Base-by-base conservation (phyloP, 257 asterid species). In the Nicotiana attenuata region DNA sequence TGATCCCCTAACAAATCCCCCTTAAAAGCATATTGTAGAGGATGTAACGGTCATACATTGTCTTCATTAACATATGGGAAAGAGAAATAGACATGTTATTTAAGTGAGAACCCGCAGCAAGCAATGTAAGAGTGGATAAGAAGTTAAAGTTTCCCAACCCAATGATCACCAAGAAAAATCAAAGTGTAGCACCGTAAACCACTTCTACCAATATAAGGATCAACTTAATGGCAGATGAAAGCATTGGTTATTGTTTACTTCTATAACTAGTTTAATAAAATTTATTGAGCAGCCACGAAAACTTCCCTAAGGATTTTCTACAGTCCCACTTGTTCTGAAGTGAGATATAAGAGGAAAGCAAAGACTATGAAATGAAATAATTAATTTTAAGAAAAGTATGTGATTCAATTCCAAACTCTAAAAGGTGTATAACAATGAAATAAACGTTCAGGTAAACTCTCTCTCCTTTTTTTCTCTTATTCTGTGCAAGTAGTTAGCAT, bases 181-280 rank as follows among this genome's bases (percentile, higher is more conserved):
- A 0, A 67, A 19, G 29, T 35, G 5, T 35, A 68, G 78, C 13
- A 45, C 56, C 10, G 8, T 20, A 69, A 68, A 69, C 57, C 57
- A 38, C 45, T 69, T 20, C n/a, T 69, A 41, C 57, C 78, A 41
- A 5, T 20, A 69, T 41, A 69, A 4, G 5, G 33, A 69, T 69
- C 78, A 69, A 20, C 78, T 20, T 45, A 38, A 69, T 11, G 78
- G 31, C 59, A 69, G n/a, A 11, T 69, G 78, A 69, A 69, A 69
- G 7, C n/a, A 5, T 20, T 41, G 33, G 20, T 66, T 31, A 3
- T 1, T 17, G 24, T 66, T 16, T 1, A 33, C 26, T 66, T 66
- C 76, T 31, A 66, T 31, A 33, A 31, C 52, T 16, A 66, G 1
- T 7, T 31, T 8, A 31, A 16, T 31, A 31, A 66, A 31, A 66